Percentiles rank a stretch among this genome's conserved stretches.
phyloP scores from a whole-genome alignment of 2,329 filamentous ascomycete species.

The Aspergillus ibericus region DNA sequence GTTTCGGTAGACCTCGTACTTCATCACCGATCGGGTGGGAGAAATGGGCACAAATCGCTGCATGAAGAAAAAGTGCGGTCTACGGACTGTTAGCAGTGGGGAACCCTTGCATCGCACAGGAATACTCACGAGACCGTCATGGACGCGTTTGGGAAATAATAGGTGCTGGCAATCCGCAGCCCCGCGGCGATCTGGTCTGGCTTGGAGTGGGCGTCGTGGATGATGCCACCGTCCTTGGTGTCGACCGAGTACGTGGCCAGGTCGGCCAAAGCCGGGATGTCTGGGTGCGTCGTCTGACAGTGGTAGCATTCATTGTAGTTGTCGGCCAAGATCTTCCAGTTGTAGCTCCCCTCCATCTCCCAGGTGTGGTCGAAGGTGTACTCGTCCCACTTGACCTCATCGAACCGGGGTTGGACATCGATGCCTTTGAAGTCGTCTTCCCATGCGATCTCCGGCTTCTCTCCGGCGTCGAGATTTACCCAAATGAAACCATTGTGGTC shows the following conservation, averaged over 20 bases:
- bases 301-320: conserved; percentile 59
- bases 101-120: too few species aligned
- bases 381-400: conserved; percentile 52
- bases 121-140: conserved; percentile 35
- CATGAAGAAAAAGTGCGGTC: conserved; percentile 62
- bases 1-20: conserved; percentile 65
- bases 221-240: conserved; percentile 50
- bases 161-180: conserved; percentile 39
- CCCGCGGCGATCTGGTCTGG: conserved; percentile 51
- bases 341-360: conserved; percentile 58
- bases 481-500: conserved; percentile 59
- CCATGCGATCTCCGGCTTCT: conserved; percentile 52
- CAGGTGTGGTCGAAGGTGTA: conserved; percentile 60
- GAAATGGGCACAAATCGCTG: conserved; percentile 61
- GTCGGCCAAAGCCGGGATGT: conserved; percentile 47
- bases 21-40: conserved; percentile 55
- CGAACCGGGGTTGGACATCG: conserved; percentile 49
- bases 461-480: conserved; percentile 56
- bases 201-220: conserved; percentile 48
- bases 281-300: conserved; percentile 23
- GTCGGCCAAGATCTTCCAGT: conserved; percentile 63
- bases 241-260: conserved; percentile 56
- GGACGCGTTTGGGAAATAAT: conserved; percentile 37
- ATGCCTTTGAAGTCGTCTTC: conserved; percentile 53
- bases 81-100: conserved; percentile 19